These are phyloP conservation scores for Dothidotthia symphoricarpi DNA, from an alignment of 2,329 filamentous ascomycete genomes.

Conservation along the genomic window DNA sequence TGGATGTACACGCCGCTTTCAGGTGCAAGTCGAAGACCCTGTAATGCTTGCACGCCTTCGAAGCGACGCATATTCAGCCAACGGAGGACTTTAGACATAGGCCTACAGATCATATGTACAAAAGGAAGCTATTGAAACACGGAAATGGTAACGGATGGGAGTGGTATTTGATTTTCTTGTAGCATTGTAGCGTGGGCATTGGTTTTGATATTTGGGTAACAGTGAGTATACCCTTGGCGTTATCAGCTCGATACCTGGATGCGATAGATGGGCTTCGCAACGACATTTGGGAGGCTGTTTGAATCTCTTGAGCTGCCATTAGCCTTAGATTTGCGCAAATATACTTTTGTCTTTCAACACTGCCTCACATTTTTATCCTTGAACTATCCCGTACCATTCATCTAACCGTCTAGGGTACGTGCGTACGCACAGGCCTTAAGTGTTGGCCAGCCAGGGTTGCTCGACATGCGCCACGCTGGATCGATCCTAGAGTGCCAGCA, in stretches of 20 bases:
- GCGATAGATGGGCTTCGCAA: background rate
- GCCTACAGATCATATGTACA: no score
- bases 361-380: no score
- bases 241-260: no score
- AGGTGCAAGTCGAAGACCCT: slow-evolving; percentile 14
- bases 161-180: background rate
- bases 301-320: slow-evolving; percentile 1
- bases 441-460: slow-evolving; percentile 2
- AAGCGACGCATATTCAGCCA: slow-evolving; percentile 3
- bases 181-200: no score
- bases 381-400: no score
- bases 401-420: no score
- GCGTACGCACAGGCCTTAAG: no score
- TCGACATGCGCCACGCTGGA: background rate
- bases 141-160: background rate
- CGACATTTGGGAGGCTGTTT: background rate
- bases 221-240: background rate
- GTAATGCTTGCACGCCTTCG: slow-evolving; percentile 13
- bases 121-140: background rate
- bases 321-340: slow-evolving; percentile 12
- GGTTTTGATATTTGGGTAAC: background rate
- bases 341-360: slow-evolving; percentile 3
- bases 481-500: background rate
- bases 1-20: slow-evolving; percentile 63
- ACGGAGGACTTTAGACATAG: no score